Conservation (phyloP, 108 stramenopile species). For the Skeletonema tropicum region DNA sequence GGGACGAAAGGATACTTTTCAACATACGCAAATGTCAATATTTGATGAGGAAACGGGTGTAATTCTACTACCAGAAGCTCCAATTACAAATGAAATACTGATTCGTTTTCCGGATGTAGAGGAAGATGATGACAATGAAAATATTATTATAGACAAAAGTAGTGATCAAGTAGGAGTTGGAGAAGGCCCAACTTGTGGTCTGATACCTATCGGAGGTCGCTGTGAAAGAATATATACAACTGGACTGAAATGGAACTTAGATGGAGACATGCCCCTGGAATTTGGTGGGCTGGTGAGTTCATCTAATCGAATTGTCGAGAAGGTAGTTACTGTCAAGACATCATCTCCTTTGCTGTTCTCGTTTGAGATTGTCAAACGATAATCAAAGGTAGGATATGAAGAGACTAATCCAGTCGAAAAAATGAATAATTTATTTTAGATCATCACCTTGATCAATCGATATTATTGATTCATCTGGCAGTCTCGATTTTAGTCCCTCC, state of each 20-base stretch:
- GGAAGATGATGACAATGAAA: slow-evolving; percentile 2
- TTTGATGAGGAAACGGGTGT: slow-evolving; percentile 81
- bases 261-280: slow-evolving; percentile 61
- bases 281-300: slow-evolving; percentile 87
- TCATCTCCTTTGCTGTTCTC: slow-evolving; percentile 72
- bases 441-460: slow-evolving; percentile 73
- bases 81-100: slow-evolving; percentile 48
- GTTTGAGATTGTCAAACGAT: slow-evolving; percentile 51
- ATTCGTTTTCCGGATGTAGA: slow-evolving; percentile 39
- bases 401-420: neutral
- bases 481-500: slow-evolving; percentile 68
- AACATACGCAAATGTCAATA: slow-evolving; percentile 52
- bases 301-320: slow-evolving; percentile 68
- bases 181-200: slow-evolving; percentile 85
- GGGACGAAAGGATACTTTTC: slow-evolving; percentile 46
- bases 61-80: slow-evolving; percentile 54
- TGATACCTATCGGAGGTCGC: slow-evolving; percentile 68
- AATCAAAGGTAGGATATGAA: neutral
- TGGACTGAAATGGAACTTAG: slow-evolving; percentile 83
- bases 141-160: neutral
- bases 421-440: neutral
- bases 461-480: slow-evolving; percentile 79
- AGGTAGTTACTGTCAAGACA: slow-evolving; percentile 53
- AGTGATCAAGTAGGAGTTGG: slow-evolving; percentile 31
- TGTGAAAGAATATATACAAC: slow-evolving; percentile 66